Evolutionary conservation across 2,329 filamentous ascomycete species (phyloP).

Genomic region (Hymenoscyphus occultus): DNA sequence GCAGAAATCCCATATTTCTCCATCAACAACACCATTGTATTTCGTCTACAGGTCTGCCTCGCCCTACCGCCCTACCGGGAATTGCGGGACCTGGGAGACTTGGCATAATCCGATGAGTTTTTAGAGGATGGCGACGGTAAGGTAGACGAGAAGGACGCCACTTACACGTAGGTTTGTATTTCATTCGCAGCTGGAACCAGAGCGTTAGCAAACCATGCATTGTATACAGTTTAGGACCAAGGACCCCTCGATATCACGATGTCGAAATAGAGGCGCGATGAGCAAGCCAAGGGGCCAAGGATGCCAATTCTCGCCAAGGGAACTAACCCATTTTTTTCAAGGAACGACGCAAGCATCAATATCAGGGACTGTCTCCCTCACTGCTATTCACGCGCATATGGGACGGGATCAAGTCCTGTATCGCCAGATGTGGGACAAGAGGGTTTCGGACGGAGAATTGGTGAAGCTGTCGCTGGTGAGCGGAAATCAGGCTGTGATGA

Average conservation of each 20-base stretch:
- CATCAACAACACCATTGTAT: neutral
- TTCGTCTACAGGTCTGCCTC: neutral
- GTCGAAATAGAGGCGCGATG: neutral
- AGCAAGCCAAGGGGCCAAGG: neutral
- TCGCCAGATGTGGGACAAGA: neutral
- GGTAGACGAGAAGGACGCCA: constrained; percentile 9
- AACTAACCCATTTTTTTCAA: neutral
- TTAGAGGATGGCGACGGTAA: neutral
- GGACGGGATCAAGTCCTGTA: neutral
- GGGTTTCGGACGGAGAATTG: neutral
- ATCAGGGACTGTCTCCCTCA: neutral
- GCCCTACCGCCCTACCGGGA: neutral
- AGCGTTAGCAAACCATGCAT: constrained; percentile 15
- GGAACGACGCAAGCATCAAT: neutral
- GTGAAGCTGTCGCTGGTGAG: neutral
- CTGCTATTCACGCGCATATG: neutral
- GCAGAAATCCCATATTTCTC: neutral
- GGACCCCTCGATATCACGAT: neutral
- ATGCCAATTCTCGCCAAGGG: neutral
- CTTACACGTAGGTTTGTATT: constrained; percentile 33
- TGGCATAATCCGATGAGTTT: constrained; percentile 3
- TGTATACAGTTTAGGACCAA: neutral
- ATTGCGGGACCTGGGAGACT: neutral
- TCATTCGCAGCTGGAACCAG: constrained; percentile 28
- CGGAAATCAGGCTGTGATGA: neutral